Conservation (phyloP, 2,329 filamentous ascomycete species). For the Cephalotrichum gorgonifer region DNA sequence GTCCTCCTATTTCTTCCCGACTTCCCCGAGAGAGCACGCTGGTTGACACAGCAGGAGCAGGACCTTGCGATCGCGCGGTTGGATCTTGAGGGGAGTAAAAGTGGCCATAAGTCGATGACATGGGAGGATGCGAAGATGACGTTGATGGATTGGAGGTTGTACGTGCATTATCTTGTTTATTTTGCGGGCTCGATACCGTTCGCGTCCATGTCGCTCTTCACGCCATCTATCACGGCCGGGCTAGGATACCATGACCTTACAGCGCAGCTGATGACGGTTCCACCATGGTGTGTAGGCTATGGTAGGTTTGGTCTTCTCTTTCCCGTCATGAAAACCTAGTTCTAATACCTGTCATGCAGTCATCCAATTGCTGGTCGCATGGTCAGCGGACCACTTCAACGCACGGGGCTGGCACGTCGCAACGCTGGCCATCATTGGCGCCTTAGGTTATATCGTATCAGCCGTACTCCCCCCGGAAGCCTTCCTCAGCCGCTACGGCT, state of each 20-base stretch:
- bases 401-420: conserved; percentile 36
- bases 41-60: conserved; percentile 41
- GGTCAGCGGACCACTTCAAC: conserved; percentile 54
- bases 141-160: conserved; percentile 55
- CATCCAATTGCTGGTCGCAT: conserved; percentile 33
- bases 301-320: conserved; percentile 16
- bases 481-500: conserved; percentile 55
- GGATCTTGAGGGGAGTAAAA: conserved; percentile 37
- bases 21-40: conserved; percentile 52
- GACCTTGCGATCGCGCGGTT: conserved; percentile 37
- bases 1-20: conserved; percentile 61
- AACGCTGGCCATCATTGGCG: conserved; percentile 30
- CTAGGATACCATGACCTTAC: conserved; percentile 37
- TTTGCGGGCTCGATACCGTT: conserved; percentile 43
- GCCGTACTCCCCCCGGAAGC: conserved; percentile 50
- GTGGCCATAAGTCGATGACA: conserved; percentile 50
- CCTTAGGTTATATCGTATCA: conserved; percentile 46
- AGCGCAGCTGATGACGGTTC: conserved; percentile 57
- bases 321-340: not conserved
- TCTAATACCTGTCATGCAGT: conserved; percentile 15
- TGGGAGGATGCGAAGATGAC: conserved; percentile 61
- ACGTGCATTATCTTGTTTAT: conserved; percentile 52
- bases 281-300: conserved; percentile 53
- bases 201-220: conserved; percentile 50
- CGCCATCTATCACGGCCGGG: conserved; percentile 49